phyloP scores from a whole-genome alignment of 2,329 filamentous ascomycete species.

The Fusarium domesticum region DNA sequence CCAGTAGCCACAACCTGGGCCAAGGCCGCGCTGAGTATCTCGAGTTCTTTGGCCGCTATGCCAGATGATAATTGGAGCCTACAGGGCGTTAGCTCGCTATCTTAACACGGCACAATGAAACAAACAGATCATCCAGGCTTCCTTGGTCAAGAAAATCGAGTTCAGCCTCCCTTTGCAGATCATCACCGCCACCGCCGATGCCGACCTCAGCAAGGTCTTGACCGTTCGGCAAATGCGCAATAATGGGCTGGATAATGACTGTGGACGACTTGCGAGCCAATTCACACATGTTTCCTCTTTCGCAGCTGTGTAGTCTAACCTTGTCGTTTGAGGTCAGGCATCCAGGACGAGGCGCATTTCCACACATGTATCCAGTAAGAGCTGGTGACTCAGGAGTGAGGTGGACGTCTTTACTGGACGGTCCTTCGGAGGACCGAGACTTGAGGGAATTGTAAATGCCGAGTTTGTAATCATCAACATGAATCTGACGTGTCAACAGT shows the following conservation, averaged over 20 bases:
- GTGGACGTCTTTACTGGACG: constrained; percentile 41
- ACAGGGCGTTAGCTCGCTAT: not conserved
- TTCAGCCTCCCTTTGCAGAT: constrained; percentile 66
- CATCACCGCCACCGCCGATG: constrained; percentile 74
- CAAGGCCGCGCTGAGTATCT: constrained; percentile 15
- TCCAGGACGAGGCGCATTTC: constrained; percentile 66
- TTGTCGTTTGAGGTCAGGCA: constrained; percentile 64
- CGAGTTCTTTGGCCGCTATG: constrained; percentile 3
- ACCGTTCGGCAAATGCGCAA: constrained; percentile 61
- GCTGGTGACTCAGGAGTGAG: constrained; percentile 59
- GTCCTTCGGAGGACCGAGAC: constrained; percentile 39
- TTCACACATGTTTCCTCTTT: constrained; percentile 64
- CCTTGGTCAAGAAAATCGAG: constrained; percentile 57
- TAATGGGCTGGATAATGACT: constrained; percentile 76
- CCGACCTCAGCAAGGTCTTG: constrained; percentile 69
- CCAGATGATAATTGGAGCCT: constrained; percentile 21
- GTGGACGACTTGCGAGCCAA: constrained; percentile 48
- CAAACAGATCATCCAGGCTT: constrained; percentile 45
- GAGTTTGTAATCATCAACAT: constrained; percentile 79
- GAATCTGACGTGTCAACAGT: constrained; percentile 51
- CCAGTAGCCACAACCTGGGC: constrained; percentile 19
- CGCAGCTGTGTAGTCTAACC: constrained; percentile 80
- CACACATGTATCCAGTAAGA: constrained; percentile 70
- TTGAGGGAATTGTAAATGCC: constrained; percentile 66
- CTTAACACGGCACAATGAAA: not conserved